Evolutionary conservation across 148 eudicot species (phyloP), one percentile per base, ranked within the genome.

Genomic region (Fagopyrum homotropicum): DNA sequence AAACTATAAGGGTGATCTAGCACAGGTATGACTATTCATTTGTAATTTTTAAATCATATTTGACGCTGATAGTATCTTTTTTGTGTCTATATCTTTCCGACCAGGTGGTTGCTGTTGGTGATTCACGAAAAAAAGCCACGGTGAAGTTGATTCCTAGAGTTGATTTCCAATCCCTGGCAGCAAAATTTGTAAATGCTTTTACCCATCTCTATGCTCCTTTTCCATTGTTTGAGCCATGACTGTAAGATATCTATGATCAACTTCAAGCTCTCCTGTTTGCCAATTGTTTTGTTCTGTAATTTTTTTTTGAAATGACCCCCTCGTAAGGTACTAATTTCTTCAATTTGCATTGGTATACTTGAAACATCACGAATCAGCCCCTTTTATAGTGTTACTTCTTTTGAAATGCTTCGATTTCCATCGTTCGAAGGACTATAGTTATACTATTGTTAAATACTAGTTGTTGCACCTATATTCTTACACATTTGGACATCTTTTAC

Each of bases 81-180:
- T 35, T 16, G 48, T 69, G 52, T 29, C 61, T 26, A 71, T 43
- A 75, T 64, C 60, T 5, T 82, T 59, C 44, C 12, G 19, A 75
- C 60, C 79, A 96, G 99, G 98, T 96, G 76, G 84, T 86, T 68
- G 87, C 83, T 50, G 88, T 89, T 80, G 80, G 88, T 82, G 81
- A 87, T 63, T 82, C 81, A 30, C 82, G 90, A 54, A 90, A 83
- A 82, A 92, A 85, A 78, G 99, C 90, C 72, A 92, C 95, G n/a
- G 88, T 96, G 61, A 90, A 92, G 83, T 81, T 95, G 88, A 85
- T 96, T 54, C 99, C 99, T 43, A 84, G 99, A 83, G 80, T 96
- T 50, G 99, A 96, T 88, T 80, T 96, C 47, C 92, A 88, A 84
- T 90, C 89, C 69, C 26, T 96, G 80, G 87, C 96, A 51, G 89